Evolutionary conservation across 2,329 filamentous ascomycete species (phyloP), one percentile per base, ranked within the genome.

Genomic region (Colletotrichum acutatum): DNA sequence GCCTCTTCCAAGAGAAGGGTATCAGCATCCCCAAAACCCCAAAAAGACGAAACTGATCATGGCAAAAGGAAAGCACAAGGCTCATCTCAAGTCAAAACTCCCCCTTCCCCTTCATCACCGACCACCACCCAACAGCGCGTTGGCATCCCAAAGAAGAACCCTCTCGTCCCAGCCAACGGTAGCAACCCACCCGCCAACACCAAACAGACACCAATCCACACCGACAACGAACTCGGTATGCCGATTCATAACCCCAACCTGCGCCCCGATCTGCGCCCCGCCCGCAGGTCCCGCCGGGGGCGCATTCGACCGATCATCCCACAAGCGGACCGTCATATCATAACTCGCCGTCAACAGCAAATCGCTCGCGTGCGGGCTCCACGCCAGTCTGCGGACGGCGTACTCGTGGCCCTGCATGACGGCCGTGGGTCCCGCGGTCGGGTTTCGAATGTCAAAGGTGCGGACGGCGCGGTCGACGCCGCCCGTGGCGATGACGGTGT

Each of bases 201-300:
- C 97, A 82, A 99, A 99, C 57, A 99, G 83, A 83, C 97, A 99
- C 97, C 97, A 99, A 82, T 99, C 97, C 0, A 98, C 94, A 8
- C 97, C 97, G 4, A 95, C 98, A 11, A 93, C 95, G 78, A 99
- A 99, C 84, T 99, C 97, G 0, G 96, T 98, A 82, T 99, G 97
- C 22, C 91, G 86, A 70, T 94, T 95, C 95, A 99, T 98, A 52
- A 95, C 84, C 4, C 95, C 95, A 77, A 98, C 84, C 82, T 98
- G 92, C 28, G 88, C 85, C 1, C 94, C 94, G 53, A 91, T 84
- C 9, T 86, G 82, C 1, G 85, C 82, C 0, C 83, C 80, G 37
- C 78, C 78, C 12, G 76, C 65, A 77, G 75, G 81, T 42, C 37
- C 82, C 77, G 78, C 83, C 66, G 79, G 81, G 59, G 80, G 84